Percentiles rank a stretch among this genome's conserved stretches.
phyloP scores from a whole-genome alignment of 1,284 basidiomycete genomes.

The Papiliotrema flavescens region DNA sequence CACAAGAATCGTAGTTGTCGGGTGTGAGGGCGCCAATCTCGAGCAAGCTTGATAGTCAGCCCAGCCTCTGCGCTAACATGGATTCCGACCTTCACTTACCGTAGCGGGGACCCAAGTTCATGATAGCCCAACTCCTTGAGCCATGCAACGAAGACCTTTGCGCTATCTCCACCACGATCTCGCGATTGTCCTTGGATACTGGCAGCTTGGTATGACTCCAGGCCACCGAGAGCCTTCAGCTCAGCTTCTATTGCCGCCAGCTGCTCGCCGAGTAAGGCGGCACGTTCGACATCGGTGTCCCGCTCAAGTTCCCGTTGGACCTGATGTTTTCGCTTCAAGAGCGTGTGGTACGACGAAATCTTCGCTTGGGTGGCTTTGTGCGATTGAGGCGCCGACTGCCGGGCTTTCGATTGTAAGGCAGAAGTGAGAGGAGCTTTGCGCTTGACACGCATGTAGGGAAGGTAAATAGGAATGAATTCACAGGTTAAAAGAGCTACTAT shows the following conservation, averaged over 20 bases:
- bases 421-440: constrained; percentile 8
- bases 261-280: background rate
- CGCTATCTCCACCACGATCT: constrained; percentile 78
- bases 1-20: constrained; percentile 67
- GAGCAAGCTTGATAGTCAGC: constrained; percentile 57
- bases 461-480: too few relatives aligned
- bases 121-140: constrained; percentile 55
- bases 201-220: constrained; percentile 74
- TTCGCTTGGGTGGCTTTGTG: constrained; percentile 39
- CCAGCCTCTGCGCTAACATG: too few relatives aligned
- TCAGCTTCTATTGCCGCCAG: constrained; percentile 54
- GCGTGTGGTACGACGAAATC: constrained; percentile 43
- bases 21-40: constrained; percentile 82
- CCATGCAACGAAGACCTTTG: constrained; percentile 72
- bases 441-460: background rate
- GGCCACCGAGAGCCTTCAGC: constrained; percentile 65
- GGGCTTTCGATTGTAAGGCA: background rate
- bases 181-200: constrained; percentile 71
- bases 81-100: constrained; percentile 9
- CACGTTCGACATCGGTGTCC: background rate
- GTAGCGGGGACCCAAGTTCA: background rate
- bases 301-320: constrained; percentile 18
- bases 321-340: constrained; percentile 38
- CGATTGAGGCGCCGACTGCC: constrained; percentile 10
- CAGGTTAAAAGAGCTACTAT: too few relatives aligned